Conservation (phyloP, 257 asterid genomes). For the Ligustrum vulgare region DNA sequence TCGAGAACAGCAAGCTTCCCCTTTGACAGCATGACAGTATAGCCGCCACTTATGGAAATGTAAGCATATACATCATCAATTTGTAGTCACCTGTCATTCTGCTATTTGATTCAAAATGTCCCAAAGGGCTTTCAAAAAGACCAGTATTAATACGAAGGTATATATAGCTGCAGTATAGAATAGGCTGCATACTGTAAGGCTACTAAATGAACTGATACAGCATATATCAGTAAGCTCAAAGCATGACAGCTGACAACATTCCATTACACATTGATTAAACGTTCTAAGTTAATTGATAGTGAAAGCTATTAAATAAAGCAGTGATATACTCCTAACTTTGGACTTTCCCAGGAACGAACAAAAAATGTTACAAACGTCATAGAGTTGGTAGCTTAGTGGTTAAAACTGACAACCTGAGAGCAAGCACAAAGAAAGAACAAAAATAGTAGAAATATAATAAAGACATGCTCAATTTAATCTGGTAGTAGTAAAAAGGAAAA, state of each 20-base stretch:
- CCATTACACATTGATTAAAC: not conserved
- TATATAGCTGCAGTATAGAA: not conserved
- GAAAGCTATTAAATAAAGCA: not conserved
- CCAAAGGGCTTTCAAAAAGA: constrained; percentile 4
- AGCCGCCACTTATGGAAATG: not conserved
- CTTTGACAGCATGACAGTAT: constrained; percentile 9
- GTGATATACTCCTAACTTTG: not conserved
- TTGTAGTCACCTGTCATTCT: constrained; percentile 12
- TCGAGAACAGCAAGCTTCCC: not conserved
- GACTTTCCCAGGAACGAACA: not conserved
- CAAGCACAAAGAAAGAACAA: not conserved
- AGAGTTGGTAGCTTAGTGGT: not conserved
- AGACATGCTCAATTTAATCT: not conserved
- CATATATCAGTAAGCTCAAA: not conserved
- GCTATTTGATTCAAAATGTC: constrained; percentile 2
- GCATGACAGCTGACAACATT: not conserved
- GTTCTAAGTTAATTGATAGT: too few species aligned
- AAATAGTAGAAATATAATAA: not conserved
- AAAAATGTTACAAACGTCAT: not conserved
- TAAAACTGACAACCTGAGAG: not conserved
- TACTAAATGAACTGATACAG: not conserved
- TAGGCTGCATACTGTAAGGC: constrained; percentile 3
- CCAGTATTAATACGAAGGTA: not conserved
- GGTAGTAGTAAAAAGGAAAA: not conserved
- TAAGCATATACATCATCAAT: not conserved